Base-by-base conservation (phyloP, 306 rosid genomes). In the Cicer cuneatum region DNA sequence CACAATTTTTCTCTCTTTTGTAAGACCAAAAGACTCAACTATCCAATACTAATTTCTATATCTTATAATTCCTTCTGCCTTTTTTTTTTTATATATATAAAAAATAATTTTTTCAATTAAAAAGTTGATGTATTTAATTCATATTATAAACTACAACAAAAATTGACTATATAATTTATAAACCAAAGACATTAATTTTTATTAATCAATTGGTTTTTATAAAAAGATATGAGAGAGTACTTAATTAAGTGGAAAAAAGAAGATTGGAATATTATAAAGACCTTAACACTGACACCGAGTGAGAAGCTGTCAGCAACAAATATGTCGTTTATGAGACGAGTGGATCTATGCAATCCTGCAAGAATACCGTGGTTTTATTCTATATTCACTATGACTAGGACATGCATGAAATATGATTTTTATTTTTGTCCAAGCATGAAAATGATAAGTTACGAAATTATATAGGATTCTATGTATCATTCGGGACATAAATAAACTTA, bases 401-500 rank as follows among this genome's bases (percentile, higher is more conserved):
- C 76, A 79, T 45, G 74, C 56, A 42, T 57, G 63, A 56, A 56
- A 46, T 66, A 46, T 66, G 64, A 73, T 66, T 37, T 8, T 57
- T 64, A 41, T 40, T 64, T 64, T 64, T 40, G 51, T 64, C 71
- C 3, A 41, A 19, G 39, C 16, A 68, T 57, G 63, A 61, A 56
- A 46, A 38, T 66, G 75, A 79, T 67, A 39, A 37, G 29, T 45
- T 45, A 49, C 24, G 13, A 35, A 41, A 60, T 29, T 29, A 29
- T 39, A 33, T 42, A 59, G 14, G 7, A 7, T 48, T 47, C 6
- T 37, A 68, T 57, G 75, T 41, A 60, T 60, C 51, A 62, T 76
- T 43, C 40, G 10, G 19, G 66, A 24, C 59, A 64, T 58, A 52
- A 15, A 81, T 58, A 52, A 15, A 81, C 97, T 87, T 77, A 94